Evolutionary conservation across 768 basidiomycete species (phyloP), one percentile per base, ranked within the genome.

Genomic region (Mycena vulgaris): DNA sequence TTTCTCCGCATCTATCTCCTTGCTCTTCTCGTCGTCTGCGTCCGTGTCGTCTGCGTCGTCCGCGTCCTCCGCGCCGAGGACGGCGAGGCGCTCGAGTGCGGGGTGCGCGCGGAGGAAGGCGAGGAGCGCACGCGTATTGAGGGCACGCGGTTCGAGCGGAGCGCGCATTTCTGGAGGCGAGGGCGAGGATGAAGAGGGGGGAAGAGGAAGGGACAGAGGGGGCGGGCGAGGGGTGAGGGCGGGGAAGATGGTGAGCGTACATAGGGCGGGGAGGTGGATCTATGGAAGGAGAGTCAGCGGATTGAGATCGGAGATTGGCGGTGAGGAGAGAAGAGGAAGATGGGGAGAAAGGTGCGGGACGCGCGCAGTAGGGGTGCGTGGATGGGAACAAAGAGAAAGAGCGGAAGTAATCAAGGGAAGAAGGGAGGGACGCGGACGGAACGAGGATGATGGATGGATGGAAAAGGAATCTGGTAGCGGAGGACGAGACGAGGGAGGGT

Each of bases 71-170:
- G 52, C 66, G 8, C 67, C 65, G 23, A 73, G 28, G 57, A 67
- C 42, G 19, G 72, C 72, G 49, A 73, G 58, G 23, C 72, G 72
- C 60, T 70, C 72, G 45, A 73, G 60, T 16, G 68, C 59, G 21
- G 59, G 72, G n/a, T 73, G 72, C n/a, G n/a, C 56, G 48, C 56
- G 49, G 51, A 73, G 65, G 60, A 73, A 73, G 21, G 64, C 17
- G 31, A 69, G 48, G 37, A 73, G 62, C 14, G 65, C 53, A 33
- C 27, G 60, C 25, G 35, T 49, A 25, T 63, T 37, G 62, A 63
- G 61, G n/a, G n/a, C n/a, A n/a, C n/a, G n/a, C n/a, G n/a, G n/a
- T n/a, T n/a, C n/a, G n/a, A n/a, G n/a, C n/a, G n/a, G n/a, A n/a
- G n/a, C n/a, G n/a, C n/a, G 16, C 3, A 31, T 27, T 8, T 7